Base-by-base conservation (phyloP, 2,329 filamentous ascomycete genomes). In the Talaromyces sp. region DNA sequence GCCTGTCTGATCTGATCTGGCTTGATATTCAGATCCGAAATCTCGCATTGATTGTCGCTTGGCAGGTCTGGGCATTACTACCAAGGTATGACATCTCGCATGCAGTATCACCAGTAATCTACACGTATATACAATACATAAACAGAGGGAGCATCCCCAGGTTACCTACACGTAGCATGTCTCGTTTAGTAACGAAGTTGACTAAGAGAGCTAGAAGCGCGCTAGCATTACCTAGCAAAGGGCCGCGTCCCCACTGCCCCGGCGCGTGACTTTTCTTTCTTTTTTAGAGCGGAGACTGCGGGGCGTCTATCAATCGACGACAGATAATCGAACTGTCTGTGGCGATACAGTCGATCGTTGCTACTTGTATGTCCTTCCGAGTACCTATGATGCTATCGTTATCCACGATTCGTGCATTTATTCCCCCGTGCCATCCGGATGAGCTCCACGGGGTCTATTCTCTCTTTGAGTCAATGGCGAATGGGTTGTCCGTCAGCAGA, bases 191-290 rank as follows among this genome's bases (percentile, higher is more conserved):
- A 11, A 41, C 39, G 39, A 41, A 14, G 39, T 16, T 41, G 35
- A 11, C 35, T 37, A 13, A n/a, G 27, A 54, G 50, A 54, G 22
- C 50, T 54, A 8, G 50, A 54, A 33, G 19, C 16, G 6, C 22
- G 50, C 16, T 27, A 50, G 47, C 10, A 3, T 31, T 31, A 31
- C 27, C 27, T 31, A 31, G 27, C 27, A 6, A 11, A 43, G 19
- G 43, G 45, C 45, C 13, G 27, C 14, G 47, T 24, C 7, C 52
- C 52, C 52, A 47, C 59, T 2, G 59, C 59, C 58, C 59, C 58
- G 59, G 45, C 59, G 59, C 59, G 59, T 61, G 52, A 49, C 62
- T 41, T 49, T 47, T n/a, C 3, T 60, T 22, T 41, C 37, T 64
- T 64, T 52, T 59, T 33, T 16, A 11, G 2, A 39, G 52, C 33